A percentile compares a stretch with the other conserved stretches of the same genome.
These are phyloP conservation scores for Obelidium mucronatum DNA, from an alignment of 192 early-diverging fungal species.

Conservation along the genomic window DNA sequence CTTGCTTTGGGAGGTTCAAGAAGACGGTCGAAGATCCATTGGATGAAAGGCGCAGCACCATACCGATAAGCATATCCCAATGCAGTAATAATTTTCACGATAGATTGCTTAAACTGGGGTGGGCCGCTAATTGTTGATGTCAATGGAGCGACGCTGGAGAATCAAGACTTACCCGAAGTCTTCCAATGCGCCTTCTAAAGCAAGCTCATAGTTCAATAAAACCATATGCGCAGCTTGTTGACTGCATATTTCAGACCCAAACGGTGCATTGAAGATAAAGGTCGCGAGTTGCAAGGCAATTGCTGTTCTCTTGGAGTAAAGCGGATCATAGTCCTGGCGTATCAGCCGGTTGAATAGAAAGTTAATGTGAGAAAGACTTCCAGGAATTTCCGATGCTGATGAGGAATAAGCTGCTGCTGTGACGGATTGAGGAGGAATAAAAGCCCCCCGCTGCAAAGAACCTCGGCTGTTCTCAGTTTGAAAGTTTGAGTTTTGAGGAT, in stretches of 20 bases:
- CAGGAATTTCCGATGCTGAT: not conserved
- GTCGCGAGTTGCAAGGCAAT: conserved; percentile 25
- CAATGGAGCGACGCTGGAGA: not conserved
- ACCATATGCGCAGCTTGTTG: conserved; percentile 14
- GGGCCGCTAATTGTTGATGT: not conserved
- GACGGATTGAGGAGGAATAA: no score
- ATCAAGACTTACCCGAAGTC: conserved; percentile 19
- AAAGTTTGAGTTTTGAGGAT: no score
- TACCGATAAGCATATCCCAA: conserved; percentile 13
- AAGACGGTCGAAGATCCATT: conserved; percentile 25
- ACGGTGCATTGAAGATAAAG: conserved; percentile 4
- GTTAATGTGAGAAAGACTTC: conserved; percentile 16
- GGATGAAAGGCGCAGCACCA: conserved; percentile 19
- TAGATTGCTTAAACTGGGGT: conserved; percentile 8
- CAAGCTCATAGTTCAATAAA: conserved; percentile 20
- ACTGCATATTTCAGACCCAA: conserved; percentile 11
- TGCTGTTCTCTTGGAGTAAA: conserved; percentile 23
- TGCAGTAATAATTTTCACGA: conserved; percentile 1
- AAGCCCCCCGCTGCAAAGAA: no score
- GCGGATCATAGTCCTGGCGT: conserved; percentile 15
- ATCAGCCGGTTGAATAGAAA: conserved; percentile 24
- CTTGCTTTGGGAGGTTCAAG: not conserved
- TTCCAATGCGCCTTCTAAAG: conserved; percentile 18
- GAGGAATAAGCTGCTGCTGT: no score
- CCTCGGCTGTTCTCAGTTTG: no score